Evolutionary conservation across 352 stramenopile species (phyloP), one percentile per base, ranked within the genome.

Genomic region (Thalassiosira mediterranea): DNA sequence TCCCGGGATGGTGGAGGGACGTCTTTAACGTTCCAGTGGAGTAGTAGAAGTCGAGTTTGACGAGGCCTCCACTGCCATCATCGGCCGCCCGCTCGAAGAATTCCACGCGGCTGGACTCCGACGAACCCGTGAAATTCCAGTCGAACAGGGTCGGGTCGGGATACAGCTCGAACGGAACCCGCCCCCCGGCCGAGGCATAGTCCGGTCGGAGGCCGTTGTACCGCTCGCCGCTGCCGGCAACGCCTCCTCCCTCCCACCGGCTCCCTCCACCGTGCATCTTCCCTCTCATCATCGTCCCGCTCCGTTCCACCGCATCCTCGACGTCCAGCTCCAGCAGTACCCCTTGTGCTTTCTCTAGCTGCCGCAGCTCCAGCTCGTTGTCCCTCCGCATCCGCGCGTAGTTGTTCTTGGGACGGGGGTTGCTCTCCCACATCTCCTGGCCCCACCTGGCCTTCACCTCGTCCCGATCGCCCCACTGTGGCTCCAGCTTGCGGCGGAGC

Each of bases 41-140:
- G 38, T 76, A 86, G 60, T 88, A 84, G 46, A 72, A 86, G 42
- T 88, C 77, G 23, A 88, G 47, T 38, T 80, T 79, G 29, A 84
- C 66, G n/a, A 54, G 1, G n/a, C n/a, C n/a, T n/a, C n/a, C n/a
- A n/a, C n/a, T n/a, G 26, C 61, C 52, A 19, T 52, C 62, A 31
- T 66, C 77, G 47, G 60, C 54, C 23, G 47, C 49, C 28, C 69
- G 74, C 66, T 89, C 82, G 57, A 87, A 89, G 42, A 87, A 87
- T 72, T 89, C 79, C n/a, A 86, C 70, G 26, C 40, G 17, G 7
- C 37, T 67, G 21, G 32, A 34, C 23, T 83, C 15, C 28, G 68
- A 46, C 25, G 46, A 71, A 44, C 82, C 82, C 10, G 82, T 89
- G 59, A 87, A 87, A 13, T 15, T 86, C 82, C 82, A 89, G 15